phyloP scores from a whole-genome alignment of 352 stramenopile species.

The Paralagenidium karlingii region DNA sequence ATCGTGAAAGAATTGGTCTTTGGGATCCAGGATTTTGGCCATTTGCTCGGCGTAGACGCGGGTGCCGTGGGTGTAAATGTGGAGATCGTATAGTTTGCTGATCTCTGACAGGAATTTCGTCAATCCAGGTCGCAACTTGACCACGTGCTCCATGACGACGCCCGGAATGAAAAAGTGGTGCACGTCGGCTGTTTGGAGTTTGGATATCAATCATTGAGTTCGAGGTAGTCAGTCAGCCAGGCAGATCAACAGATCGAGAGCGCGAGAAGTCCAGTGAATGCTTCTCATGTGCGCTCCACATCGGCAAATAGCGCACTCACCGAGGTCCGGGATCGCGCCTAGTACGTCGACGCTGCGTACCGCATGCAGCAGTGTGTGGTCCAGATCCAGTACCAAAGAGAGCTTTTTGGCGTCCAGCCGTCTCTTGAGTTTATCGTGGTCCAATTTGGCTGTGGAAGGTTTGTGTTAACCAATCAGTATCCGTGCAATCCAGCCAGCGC shows the following conservation, averaged over 20 bases:
- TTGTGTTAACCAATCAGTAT: constrained; percentile 1
- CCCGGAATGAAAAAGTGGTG: constrained; percentile 70
- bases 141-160: constrained; percentile 76
- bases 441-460: constrained; percentile 56
- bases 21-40: constrained; percentile 84
- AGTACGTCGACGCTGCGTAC: constrained; percentile 62
- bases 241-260: too few species aligned
- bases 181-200: constrained; percentile 36
- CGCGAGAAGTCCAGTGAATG: neutral
- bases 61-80: constrained; percentile 93
- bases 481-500: too few species aligned
- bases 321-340: constrained; percentile 23
- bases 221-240: too few species aligned
- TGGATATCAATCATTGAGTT: neutral
- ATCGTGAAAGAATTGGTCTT: constrained; percentile 69
- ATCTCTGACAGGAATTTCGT: constrained; percentile 81
- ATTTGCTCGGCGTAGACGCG: constrained; percentile 91
- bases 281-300: neutral
- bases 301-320: neutral
- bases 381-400: constrained; percentile 93
- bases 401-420: constrained; percentile 86
- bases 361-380: constrained; percentile 95
- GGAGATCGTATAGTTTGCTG: constrained; percentile 82
- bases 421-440: constrained; percentile 74
- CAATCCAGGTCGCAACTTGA: constrained; percentile 89